Evolutionary conservation across 495 filamentous ascomycete genomes (phyloP), one percentile per base, ranked within the genome.

Genomic region (Aspergillus cavernicola): DNA sequence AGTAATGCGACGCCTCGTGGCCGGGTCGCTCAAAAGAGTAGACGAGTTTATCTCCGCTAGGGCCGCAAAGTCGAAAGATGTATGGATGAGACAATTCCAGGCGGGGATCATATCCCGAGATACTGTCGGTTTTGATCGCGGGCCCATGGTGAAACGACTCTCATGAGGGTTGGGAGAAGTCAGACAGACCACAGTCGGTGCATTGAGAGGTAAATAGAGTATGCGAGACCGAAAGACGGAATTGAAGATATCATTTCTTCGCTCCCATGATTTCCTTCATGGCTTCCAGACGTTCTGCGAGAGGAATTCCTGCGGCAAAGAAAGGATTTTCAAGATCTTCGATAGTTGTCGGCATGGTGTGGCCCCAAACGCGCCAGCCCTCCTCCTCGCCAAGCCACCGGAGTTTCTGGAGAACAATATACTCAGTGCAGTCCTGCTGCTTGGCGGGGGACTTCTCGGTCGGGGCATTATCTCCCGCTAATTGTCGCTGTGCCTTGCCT

Each of bases 351-450:
- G 85, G 78, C 55, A 77, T 71, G 32, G 80, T 66, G 31, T 81
- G 84, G 20, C 90, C 90, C 84, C 90, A 88, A 41, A 95, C 63
- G 64, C 76, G 80, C 92, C 92, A 97, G 11, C 77, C 76, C 32
- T 66, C 68, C 36, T 83, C 76, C 55, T 75, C 60, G 46, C 80
- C 87, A 2, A 73, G 73, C 69, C 79, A 68, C 42, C 85, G 65
- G 20, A 68, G 57, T 60, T 78, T 76, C 71, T 90, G 87, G 18
- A 96, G 60, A 5, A 92, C 86, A n/a, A 97, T 19, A 61, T 95
- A 86, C 74, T 97, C 92, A 1, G 72, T 67, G 51, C 86, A 74
- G 52, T 85, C 82, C 59, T 82, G 83, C 65, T 80, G 72, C 64
- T 81, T 78, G 35, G 73, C 75, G 6, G 36, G 29, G 12, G 49